These are phyloP conservation scores for Naganishia albida DNA, from an alignment of 1,284 basidiomycete genomes.

Conservation along the genomic window DNA sequence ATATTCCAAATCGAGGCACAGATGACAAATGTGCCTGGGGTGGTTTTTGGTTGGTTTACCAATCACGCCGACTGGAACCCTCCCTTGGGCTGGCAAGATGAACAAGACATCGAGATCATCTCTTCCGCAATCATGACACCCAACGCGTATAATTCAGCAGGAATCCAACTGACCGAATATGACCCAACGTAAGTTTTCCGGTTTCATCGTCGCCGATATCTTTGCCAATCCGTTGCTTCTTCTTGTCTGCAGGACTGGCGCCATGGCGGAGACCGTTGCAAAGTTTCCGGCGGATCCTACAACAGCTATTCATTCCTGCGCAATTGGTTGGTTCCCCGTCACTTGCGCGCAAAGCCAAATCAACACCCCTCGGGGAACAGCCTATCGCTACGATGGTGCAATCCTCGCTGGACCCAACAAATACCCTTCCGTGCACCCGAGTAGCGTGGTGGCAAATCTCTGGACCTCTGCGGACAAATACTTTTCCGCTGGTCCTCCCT, in stretches of 20 bases:
- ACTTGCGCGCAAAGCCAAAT: slow-evolving; percentile 4
- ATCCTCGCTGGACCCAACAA: slow-evolving; percentile 18
- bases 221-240: not conserved
- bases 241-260: not conserved
- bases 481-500: slow-evolving; percentile 33
- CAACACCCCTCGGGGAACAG: slow-evolving; percentile 26
- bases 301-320: slow-evolving; percentile 16
- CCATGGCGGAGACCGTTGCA: not conserved
- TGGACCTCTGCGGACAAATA: slow-evolving; percentile 31
- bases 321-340: slow-evolving; percentile 34
- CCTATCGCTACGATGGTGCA: slow-evolving; percentile 15
- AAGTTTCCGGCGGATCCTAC: slow-evolving; percentile 3
- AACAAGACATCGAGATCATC: not conserved
- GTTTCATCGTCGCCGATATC: not conserved
- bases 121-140: not conserved
- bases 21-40: not conserved
- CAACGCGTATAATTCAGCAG: not conserved
- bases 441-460: slow-evolving; percentile 32
- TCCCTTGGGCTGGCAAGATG: slow-evolving; percentile 4
- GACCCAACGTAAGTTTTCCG: not conserved
- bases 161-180: not conserved
- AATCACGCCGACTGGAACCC: slow-evolving; percentile 1
- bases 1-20: slow-evolving; percentile 8
- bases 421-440: slow-evolving; percentile 32
- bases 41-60: not conserved